Evolutionary conservation across 192 early-diverging fungal species (phyloP).

Genomic region (Obelidium mucronatum): DNA sequence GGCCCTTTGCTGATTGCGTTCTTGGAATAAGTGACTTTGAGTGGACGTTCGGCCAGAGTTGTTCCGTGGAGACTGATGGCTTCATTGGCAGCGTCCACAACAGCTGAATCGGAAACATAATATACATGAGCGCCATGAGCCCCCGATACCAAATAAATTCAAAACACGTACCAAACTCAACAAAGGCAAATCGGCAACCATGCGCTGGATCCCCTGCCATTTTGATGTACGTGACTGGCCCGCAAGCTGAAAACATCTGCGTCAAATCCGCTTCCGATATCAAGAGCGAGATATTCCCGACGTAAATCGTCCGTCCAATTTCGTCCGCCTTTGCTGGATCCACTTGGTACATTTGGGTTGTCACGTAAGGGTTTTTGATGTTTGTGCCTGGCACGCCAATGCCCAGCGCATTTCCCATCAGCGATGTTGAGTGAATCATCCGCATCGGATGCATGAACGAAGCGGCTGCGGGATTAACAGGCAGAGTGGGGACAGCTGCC

Average conservation of each 20-base stretch:
- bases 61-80: constrained; percentile 73
- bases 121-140: too few species aligned
- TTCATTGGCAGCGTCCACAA: constrained; percentile 56
- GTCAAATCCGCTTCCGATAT: constrained; percentile 70
- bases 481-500: constrained; percentile 6
- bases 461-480: constrained; percentile 20
- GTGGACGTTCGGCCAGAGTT: constrained; percentile 64
- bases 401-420: constrained; percentile 48
- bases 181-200: constrained; percentile 76
- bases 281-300: constrained; percentile 69
- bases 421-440: constrained; percentile 49
- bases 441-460: constrained; percentile 26
- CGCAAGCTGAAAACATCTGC: constrained; percentile 66
- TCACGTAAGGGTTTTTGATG: constrained; percentile 53
- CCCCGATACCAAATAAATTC: neutral
- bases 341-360: constrained; percentile 58
- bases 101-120: constrained; percentile 38
- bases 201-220: constrained; percentile 78
- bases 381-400: constrained; percentile 27
- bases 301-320: constrained; percentile 78
- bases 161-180: constrained; percentile 70
- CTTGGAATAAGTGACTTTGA: constrained; percentile 76
- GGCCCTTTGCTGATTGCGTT: constrained; percentile 77
- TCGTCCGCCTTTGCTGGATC: constrained; percentile 77
- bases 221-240: constrained; percentile 73